Base-by-base conservation (phyloP, 2,329 filamentous ascomycete genomes). In the Aspergillus proliferans region DNA sequence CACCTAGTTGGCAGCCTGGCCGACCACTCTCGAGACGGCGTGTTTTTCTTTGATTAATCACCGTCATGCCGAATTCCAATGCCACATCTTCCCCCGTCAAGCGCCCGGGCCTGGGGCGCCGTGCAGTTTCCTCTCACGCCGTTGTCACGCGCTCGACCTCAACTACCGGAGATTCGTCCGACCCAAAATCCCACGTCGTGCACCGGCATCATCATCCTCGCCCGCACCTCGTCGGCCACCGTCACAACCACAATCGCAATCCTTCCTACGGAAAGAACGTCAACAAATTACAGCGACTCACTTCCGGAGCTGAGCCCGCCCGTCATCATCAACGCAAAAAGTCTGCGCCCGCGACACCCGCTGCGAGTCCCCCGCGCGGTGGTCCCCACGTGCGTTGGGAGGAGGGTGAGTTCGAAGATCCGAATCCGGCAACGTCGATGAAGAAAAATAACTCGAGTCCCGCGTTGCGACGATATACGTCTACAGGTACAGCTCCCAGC, bases 361-460 rank as follows among this genome's bases (percentile, higher is more conserved):
- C 67, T 15, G 68, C 67, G 14, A 75, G 72, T 9, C 22, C 22
- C 50, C 72, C 72, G 19, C 67, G 65, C 34, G 62, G 59, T 19
- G 53, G 55, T 26, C 55, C 61, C 22, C 67, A 69, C 55, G 65
- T 74, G 41, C 71, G 66, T 42, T 72, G 71, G 63, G 72, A 74
- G 63, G 72, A 74, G 55, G 68, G 64, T 48, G 68, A 59, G n/a
- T 60, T 67, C 46, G 64, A 67, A 15, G 62, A 64, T 43, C 59
- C 59, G 46, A 63, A 68, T 14, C 61, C 64, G 15, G 58, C 62
- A 30, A 59, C 58, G 26, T 66, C 71, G 36, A 71, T 74, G 59
- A 72, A 71, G 53, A 73, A 73, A 56, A 76, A 74, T 47, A 63
- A 71, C 50, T 75, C 72, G 3, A 72, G 69, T 18, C 71, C 70